Conservation (phyloP, 495 filamentous ascomycete species). For the Neurospora sp. region DNA sequence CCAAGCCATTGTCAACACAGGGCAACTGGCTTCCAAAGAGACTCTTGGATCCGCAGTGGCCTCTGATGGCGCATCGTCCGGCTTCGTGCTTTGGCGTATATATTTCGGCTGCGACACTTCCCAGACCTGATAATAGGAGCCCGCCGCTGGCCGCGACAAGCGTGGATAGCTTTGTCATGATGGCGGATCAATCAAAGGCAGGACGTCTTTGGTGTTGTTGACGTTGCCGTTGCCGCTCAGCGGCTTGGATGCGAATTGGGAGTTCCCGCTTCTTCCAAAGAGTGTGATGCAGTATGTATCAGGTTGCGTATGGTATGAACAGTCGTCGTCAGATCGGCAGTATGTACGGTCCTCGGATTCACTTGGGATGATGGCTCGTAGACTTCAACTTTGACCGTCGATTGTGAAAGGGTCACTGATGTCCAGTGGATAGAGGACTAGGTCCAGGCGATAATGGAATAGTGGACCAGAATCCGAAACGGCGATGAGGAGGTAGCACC, state of each 20-base stretch:
- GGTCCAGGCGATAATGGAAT: neutral
- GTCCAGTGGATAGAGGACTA: neutral
- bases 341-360: neutral
- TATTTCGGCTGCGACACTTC: constrained; percentile 19
- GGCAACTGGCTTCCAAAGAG: constrained; percentile 82
- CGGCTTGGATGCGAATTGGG: constrained; percentile 8
- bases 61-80: constrained; percentile 84
- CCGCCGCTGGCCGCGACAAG: constrained; percentile 24
- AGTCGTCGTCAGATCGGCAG: neutral
- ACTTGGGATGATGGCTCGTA: neutral
- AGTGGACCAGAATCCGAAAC: neutral
- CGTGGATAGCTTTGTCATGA: constrained; percentile 21
- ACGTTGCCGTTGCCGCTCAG: constrained; percentile 15
- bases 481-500: neutral
- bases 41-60: constrained; percentile 79
- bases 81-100: constrained; percentile 64
- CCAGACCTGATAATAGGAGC: constrained; percentile 26
- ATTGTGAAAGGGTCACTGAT: neutral
- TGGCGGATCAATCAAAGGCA: neutral
- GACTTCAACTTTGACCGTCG: neutral
- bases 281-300: neutral
- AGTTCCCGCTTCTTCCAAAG: neutral
- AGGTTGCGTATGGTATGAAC: neutral
- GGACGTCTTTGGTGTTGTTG: neutral
- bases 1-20: constrained; percentile 85